A percentile compares a stretch with the other conserved stretches of the same genome.
Evolutionary conservation across 140 eudicot species (phyloP).

Genomic region (Bidens hawaiensis): DNA sequence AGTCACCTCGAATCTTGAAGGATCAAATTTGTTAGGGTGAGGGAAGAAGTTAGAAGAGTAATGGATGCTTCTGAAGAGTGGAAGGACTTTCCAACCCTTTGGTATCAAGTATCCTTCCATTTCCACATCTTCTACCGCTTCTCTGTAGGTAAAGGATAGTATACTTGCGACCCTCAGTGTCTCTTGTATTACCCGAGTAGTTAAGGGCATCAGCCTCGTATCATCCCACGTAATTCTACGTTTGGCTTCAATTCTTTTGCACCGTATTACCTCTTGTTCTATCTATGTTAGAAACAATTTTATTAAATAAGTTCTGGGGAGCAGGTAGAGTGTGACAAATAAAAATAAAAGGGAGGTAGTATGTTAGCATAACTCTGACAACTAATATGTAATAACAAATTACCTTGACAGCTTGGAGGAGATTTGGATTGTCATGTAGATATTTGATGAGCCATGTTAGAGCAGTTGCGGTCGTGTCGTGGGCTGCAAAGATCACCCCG

Average conservation of each 20-base stretch:
- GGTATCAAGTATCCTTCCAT: slow-evolving; percentile 84
- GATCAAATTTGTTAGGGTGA: slow-evolving; percentile 82
- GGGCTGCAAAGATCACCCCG: slow-evolving; percentile 95
- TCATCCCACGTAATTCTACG: slow-evolving; percentile 77
- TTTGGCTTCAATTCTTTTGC: slow-evolving; percentile 28
- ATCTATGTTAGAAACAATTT: slow-evolving; percentile 18
- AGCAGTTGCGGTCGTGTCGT: slow-evolving; percentile 89
- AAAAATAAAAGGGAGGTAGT: too few species aligned
- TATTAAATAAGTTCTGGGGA: not conserved
- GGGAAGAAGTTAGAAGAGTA: slow-evolving; percentile 75
- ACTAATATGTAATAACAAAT: too few species aligned
- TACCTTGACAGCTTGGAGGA: slow-evolving; percentile 74
- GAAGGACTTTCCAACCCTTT: slow-evolving; percentile 96
- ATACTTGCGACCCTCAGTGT: slow-evolving; percentile 78
- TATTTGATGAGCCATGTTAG: slow-evolving; percentile 87
- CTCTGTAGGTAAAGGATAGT: slow-evolving; percentile 85
- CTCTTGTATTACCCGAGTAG: slow-evolving; percentile 79
- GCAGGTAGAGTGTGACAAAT: too few species aligned
- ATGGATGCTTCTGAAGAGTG: slow-evolving; percentile 89
- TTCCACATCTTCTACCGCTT: slow-evolving; percentile 87
- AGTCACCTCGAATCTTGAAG: slow-evolving; percentile 87
- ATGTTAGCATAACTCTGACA: too few species aligned
- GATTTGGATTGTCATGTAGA: slow-evolving; percentile 50
- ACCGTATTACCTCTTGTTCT: slow-evolving; percentile 64
- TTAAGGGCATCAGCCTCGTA: slow-evolving; percentile 59